Conservation (phyloP, 1,139 yeast genomes). For the Pichia sp. region DNA sequence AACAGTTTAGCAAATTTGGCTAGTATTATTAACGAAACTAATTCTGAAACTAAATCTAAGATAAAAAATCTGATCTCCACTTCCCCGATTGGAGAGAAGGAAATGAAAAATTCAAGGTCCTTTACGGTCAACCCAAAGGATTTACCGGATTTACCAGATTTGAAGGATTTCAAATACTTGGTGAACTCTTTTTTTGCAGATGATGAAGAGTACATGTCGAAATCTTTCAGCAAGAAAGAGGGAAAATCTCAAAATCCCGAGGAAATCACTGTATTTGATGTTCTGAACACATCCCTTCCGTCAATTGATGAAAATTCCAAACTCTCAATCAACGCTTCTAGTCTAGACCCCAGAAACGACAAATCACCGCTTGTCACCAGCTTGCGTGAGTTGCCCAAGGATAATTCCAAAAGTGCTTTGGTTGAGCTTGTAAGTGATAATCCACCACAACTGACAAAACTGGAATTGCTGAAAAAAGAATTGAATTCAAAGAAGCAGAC, state of each 20-base stretch:
- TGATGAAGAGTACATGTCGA: background rate
- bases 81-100: background rate
- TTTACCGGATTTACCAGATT: constrained; percentile 21
- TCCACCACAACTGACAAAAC: constrained; percentile 3
- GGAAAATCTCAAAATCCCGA: constrained; percentile 2
- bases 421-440: background rate
- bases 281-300: constrained; percentile 4
- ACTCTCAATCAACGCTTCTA: background rate
- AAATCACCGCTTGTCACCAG: background rate
- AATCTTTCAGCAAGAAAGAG: background rate
- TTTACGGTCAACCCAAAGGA: constrained; percentile 12
- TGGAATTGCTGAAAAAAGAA: constrained; percentile 12
- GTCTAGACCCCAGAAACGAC: constrained; percentile 2
- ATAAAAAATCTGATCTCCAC: constrained; percentile 5
- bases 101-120: background rate
- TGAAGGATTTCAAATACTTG: constrained; percentile 25
- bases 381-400: background rate
- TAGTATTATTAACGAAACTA: background rate
- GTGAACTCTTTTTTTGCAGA: constrained; percentile 25
- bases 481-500: background rate
- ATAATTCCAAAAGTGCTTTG: no score
- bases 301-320: constrained; percentile 1
- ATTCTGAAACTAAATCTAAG: background rate
- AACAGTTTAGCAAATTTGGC: constrained; percentile 1
- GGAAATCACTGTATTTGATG: constrained; percentile 6